Evolutionary conservation across 768 basidiomycete genomes (phyloP).

Genomic region (Termitomyces sp.): DNA sequence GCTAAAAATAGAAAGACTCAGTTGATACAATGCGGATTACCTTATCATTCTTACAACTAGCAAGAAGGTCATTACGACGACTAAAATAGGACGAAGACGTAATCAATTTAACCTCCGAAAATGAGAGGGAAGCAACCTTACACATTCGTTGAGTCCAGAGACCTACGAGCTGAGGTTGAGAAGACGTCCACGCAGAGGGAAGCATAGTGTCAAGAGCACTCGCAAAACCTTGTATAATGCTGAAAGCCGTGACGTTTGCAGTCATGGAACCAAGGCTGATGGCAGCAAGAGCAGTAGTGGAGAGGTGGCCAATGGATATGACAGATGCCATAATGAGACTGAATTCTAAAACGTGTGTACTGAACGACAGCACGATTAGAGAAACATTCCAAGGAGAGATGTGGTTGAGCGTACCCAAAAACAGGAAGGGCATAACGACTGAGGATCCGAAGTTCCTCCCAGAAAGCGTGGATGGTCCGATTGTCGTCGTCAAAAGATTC

Average conservation of each 20-base stretch:
- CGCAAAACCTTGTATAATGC: constrained; percentile 78
- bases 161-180: constrained; percentile 78
- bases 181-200: constrained; percentile 94
- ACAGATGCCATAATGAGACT: constrained; percentile 82
- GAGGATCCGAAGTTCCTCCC: constrained; percentile 57
- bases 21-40: neutral
- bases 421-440: constrained; percentile 65
- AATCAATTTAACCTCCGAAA: neutral
- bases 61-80: constrained; percentile 50
- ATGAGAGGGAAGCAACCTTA: constrained; percentile 30
- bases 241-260: constrained; percentile 66
- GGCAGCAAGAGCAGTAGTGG: constrained; percentile 84
- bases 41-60: constrained; percentile 46
- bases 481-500: constrained; percentile 36
- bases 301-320: constrained; percentile 85
- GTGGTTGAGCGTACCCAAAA: constrained; percentile 44
- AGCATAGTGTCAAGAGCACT: constrained; percentile 91
- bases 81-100: constrained; percentile 26
- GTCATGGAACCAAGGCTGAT: constrained; percentile 76
- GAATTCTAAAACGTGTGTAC: constrained; percentile 80
- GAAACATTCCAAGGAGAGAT: neutral
- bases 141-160: constrained; percentile 89
- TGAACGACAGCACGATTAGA: constrained; percentile 18
- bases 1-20: too few relatives aligned
- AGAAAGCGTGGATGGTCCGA: constrained; percentile 29